Base-by-base conservation (phyloP, 208 protist genomes). In the Trypanosoma caninum region DNA sequence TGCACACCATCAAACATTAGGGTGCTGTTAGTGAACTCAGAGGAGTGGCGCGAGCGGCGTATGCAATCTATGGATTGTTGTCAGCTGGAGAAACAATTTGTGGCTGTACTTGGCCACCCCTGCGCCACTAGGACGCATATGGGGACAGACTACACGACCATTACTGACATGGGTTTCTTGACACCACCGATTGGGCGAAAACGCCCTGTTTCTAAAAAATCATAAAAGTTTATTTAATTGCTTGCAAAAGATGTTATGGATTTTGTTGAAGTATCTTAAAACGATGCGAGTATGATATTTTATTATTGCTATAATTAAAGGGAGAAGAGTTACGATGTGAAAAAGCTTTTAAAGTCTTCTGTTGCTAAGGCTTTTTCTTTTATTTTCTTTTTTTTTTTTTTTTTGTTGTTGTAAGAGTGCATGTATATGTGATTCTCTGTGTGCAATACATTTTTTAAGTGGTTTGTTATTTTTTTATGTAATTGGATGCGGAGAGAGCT, bases 121-220 rank as follows among this genome's bases (percentile, higher is more conserved):
- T 65, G 59, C 31, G 18, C 50, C 7, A 7, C 28, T 10, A 65
- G 2, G 27, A 57, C 38, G 8, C 25, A 46, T 23, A 37, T 5
- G 7, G 48, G 46, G 30, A 65, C 59, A 30, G 59, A 65, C 25
- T 38, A 57, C 35, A 50, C 7, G 27, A 56, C 42, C 57, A 18
- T 65, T 14, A 65, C 50, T 8, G 59, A 65, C 37, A 65, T 65
- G 59, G 59, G 59, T 50, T 20, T 65, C 2, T 46, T 65, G 7
- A 38, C 35, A 20, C 48, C 59, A 10, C 7, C 57, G 1, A 65
- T 38, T 6, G 46, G 30, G 14, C 47, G 59, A 46, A 56, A 50
- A 25, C 31, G 18, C 7, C 57, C 50, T 65, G 46, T 50, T 35
- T 57, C 59, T 2, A 57, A 50, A 45, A 65, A 65, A 23, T 65